Conservation (phyloP, 2,329 filamentous ascomycete species). For the Decorospora gaudefroyi region DNA sequence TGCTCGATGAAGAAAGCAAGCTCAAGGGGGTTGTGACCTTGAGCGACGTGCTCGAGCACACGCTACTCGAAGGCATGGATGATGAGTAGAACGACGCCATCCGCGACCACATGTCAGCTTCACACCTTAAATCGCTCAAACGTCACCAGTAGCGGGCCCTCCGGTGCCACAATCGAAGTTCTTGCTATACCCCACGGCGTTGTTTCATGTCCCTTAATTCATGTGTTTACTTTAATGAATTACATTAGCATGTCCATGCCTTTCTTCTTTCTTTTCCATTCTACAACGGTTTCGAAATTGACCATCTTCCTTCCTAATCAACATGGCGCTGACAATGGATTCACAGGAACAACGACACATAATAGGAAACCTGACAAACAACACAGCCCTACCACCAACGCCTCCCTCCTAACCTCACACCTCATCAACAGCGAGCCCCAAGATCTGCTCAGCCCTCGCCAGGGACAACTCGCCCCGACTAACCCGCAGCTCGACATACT, state of each 20-base stretch:
- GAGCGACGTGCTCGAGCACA: slow-evolving; percentile 95
- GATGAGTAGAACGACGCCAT: slow-evolving; percentile 29
- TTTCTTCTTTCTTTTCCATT: too few relatives aligned
- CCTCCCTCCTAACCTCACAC: too few relatives aligned
- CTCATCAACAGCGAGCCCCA: neutral
- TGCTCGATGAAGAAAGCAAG: slow-evolving; percentile 86
- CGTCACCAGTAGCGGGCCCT: slow-evolving; percentile 1
- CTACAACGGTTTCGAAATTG: too few relatives aligned
- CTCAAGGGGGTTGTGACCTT: slow-evolving; percentile 89
- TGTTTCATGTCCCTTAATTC: too few relatives aligned
- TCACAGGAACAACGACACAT: too few relatives aligned
- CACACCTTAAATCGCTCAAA: slow-evolving; percentile 3
- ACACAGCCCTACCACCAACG: too few relatives aligned
- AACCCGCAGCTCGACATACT: neutral
- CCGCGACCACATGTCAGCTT: slow-evolving; percentile 7
- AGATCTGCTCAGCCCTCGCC: neutral
- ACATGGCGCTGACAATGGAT: too few relatives aligned
- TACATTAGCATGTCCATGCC: too few relatives aligned
- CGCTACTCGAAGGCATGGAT: slow-evolving; percentile 78
- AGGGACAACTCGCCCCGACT: neutral
- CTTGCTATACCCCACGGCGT: too few relatives aligned
- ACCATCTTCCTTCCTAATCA: too few relatives aligned
- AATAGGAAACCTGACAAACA: too few relatives aligned
- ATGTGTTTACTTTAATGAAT: too few relatives aligned
- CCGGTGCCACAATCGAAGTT: slow-evolving; percentile 11